Conservation (phyloP, 148 eudicot genomes). For the Chenopodium formosanum region DNA sequence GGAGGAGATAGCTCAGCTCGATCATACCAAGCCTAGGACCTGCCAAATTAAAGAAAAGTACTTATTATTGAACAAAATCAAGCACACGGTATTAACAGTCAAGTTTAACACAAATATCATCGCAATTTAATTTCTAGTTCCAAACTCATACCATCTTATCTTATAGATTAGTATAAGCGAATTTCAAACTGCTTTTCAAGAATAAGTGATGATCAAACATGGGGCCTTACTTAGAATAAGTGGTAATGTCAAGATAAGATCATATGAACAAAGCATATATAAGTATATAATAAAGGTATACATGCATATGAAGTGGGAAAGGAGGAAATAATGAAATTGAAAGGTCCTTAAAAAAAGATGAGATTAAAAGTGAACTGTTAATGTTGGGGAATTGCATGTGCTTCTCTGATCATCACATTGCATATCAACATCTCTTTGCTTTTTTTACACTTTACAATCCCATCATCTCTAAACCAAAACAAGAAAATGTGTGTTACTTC, state of each 20-base stretch:
- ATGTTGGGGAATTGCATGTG: constrained; percentile 15
- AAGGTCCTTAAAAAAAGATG: background rate
- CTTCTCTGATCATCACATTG: constrained; percentile 7
- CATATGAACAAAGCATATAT: background rate
- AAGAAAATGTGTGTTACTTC: background rate
- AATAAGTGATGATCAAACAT: background rate
- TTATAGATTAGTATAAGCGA: background rate
- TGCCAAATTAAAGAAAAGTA: too few species aligned
- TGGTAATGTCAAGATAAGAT: constrained; percentile 2
- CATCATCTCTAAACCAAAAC: background rate
- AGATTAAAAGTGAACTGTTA: constrained; percentile 4
- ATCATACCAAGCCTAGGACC: too few species aligned
- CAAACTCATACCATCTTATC: too few species aligned
- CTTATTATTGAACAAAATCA: too few species aligned
- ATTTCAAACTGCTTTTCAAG: background rate
- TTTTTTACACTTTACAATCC: constrained; percentile 1
- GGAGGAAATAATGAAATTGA: background rate
- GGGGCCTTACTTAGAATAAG: background rate
- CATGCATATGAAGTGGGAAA: background rate
- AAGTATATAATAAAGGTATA: background rate
- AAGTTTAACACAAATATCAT: too few species aligned
- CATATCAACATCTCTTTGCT: constrained; percentile 8
- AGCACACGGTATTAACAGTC: too few species aligned
- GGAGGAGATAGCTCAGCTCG: too few species aligned
- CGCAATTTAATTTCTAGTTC: too few species aligned